A percentile compares a stretch with the other conserved stretches of the same genome.
phyloP scores from a whole-genome alignment of 23 red algal genomes.

The Gracilariopsis chorda region DNA sequence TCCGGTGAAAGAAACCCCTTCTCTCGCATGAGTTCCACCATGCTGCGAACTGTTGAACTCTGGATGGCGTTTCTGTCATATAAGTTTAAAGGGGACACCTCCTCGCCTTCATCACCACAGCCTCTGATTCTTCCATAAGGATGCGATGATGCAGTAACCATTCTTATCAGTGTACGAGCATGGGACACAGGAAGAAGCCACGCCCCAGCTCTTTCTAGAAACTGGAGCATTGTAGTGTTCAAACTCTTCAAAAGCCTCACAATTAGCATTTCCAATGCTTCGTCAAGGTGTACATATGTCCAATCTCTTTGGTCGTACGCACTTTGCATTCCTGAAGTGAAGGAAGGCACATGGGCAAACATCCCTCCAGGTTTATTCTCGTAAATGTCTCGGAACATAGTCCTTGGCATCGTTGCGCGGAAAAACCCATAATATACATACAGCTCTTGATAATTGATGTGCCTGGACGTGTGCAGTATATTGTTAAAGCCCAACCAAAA shows the following conservation, averaged over 20 bases:
- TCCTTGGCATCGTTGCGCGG: not conserved
- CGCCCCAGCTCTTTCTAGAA: not conserved
- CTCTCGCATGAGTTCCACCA: not conserved
- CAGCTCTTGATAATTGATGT: slow-evolving; percentile 9
- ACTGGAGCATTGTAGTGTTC: not conserved
- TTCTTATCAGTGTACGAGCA: not conserved
- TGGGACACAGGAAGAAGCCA: not conserved
- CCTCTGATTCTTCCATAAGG: not conserved
- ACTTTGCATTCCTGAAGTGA: not conserved
- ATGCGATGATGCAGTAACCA: not conserved
- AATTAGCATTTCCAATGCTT: not conserved
- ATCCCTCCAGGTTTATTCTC: not conserved
- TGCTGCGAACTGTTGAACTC: not conserved
- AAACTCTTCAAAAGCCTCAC: not conserved
- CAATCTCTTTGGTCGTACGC: not conserved
- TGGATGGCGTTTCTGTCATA: not conserved
- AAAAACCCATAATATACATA: slow-evolving; percentile 15
- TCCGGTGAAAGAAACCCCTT: not conserved
- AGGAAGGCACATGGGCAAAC: not conserved
- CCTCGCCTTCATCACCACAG: no score
- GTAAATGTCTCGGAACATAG: not conserved
- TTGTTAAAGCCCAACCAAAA: not conserved
- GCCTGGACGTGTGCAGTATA: not conserved
- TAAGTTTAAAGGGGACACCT: not conserved
- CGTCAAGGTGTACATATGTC: slow-evolving; percentile 9